Base-by-base conservation (phyloP, 805 yeast species). In the Kodamaea kakaduensis region DNA sequence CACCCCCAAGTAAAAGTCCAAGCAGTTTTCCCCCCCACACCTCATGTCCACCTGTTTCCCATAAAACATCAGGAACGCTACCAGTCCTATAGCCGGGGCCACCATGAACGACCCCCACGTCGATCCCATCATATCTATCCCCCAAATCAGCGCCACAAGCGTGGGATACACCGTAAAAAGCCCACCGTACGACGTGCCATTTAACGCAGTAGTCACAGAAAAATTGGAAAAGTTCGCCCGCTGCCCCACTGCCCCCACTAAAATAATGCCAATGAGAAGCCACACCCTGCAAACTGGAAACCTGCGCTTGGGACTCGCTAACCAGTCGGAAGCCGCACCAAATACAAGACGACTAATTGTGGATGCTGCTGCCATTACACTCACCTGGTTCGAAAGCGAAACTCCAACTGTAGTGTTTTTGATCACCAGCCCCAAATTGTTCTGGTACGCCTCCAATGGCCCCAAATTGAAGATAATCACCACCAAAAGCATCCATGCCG, bases 51-150 rank as follows among this genome's bases (percentile, higher is more conserved):
- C 79, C 13, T 76, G 57, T 16, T 59, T 48, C 1, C 95, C 96
- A 54, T 81, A 88, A 9, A 79, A 44, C 33, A 84, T 49, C 5
- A 95, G 89, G 48, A 73, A 84, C 2, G 75, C 42, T 4, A 83
- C 65, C 1, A 90, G 69, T 1, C 96, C 95, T 2, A 85, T 44
- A 0, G 96, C 96, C 2, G 96, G 95, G 0, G 94, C 93, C 22
- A 84, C 70, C 73, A 87, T 81, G 54, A 87, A 84, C 17, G 83
- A 66, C 2, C 97, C 97, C 86, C 96, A 90, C 2, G 90, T 84
- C 2, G 95, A 84, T 0, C 97, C 97, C 58, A 90, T 77, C 21
- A 84, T 73, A 27, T 84, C 88, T 15, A 84, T 72, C 0, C 97
- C 97, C 88, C 96, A 93, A 3, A 84, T 76, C 3, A 81, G 68